Conservation (phyloP, 164 flowering plant genomes). For the Umbellularia californica region DNA sequence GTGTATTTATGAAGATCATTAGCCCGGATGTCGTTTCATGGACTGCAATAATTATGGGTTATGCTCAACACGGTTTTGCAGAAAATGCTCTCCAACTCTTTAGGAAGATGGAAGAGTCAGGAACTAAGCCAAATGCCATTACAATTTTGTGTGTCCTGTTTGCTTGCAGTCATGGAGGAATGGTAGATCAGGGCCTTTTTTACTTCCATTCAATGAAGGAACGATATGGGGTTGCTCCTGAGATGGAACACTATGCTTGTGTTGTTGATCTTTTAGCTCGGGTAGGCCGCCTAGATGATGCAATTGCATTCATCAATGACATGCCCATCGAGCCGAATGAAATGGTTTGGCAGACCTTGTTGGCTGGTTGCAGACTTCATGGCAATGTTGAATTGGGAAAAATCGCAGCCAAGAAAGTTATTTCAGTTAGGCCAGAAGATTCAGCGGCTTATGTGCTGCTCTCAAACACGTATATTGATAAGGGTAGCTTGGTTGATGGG, state of each 20-base stretch:
- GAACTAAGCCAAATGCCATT: constrained; percentile 35
- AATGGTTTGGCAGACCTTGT: constrained; percentile 53
- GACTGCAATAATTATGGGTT: constrained; percentile 57
- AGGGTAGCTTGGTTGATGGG: constrained; percentile 37
- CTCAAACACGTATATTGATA: constrained; percentile 42
- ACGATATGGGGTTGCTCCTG: constrained; percentile 37
- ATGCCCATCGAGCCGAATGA: constrained; percentile 60
- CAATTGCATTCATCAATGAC: constrained; percentile 38
- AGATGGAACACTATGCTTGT: constrained; percentile 67
- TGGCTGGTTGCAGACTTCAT: constrained; percentile 57
- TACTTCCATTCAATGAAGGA: constrained; percentile 44
- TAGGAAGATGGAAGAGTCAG: constrained; percentile 36
- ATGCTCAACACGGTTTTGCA: constrained; percentile 43
- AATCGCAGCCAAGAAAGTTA: constrained; percentile 48
- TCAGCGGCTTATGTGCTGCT: constrained; percentile 57
- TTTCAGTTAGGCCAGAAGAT: constrained; percentile 37
- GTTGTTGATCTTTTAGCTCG: constrained; percentile 65
- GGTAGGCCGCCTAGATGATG: constrained; percentile 49
- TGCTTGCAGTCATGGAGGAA: constrained; percentile 70
- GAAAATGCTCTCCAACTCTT: constrained; percentile 42
- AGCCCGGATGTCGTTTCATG: constrained; percentile 53
- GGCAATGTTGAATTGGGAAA: constrained; percentile 50
- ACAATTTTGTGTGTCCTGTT: constrained; percentile 53
- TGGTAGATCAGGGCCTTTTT: constrained; percentile 51
- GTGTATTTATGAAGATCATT: constrained; percentile 30